These are phyloP conservation scores for Pseudogymnoascus destructans DNA, from an alignment of 2,329 filamentous ascomycete genomes.

Conservation along the genomic window DNA sequence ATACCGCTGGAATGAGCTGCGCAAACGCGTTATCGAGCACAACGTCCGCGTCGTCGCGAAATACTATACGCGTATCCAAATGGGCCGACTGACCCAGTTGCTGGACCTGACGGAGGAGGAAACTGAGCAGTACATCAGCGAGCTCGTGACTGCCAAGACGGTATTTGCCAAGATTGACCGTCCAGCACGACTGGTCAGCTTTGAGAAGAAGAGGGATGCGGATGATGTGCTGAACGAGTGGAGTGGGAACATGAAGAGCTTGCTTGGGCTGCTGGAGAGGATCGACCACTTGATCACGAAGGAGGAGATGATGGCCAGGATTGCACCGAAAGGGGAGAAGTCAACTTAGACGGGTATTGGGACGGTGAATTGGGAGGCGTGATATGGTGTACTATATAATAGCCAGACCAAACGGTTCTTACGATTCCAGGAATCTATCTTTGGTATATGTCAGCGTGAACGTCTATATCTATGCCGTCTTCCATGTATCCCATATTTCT, in stretches of 20 bases:
- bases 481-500: background rate
- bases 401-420: constrained; percentile 25
- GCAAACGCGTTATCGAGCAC: constrained; percentile 98
- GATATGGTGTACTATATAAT: constrained; percentile 21
- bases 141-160: constrained; percentile 93
- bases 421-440: constrained; percentile 10
- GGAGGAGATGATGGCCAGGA: constrained; percentile 99
- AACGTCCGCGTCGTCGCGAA: constrained; percentile 96
- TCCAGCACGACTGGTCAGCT: constrained; percentile 81
- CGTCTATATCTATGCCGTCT: constrained; percentile 13
- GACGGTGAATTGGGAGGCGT: background rate
- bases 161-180: constrained; percentile 96
- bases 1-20: constrained; percentile 82
- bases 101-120: constrained; percentile 89
- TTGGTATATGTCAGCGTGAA: constrained; percentile 11
- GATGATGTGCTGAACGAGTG: constrained; percentile 97
- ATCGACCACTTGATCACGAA: constrained; percentile 98
- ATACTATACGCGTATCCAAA: constrained; percentile 96
- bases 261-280: constrained; percentile 71
- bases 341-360: constrained; percentile 11
- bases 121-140: constrained; percentile 97
- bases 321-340: constrained; percentile 48
- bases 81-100: constrained; percentile 77
- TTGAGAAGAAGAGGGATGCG: constrained; percentile 85
- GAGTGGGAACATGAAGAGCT: constrained; percentile 95